Conservation (phyloP, 257 asterid species). For the Solanum sejunctum region DNA sequence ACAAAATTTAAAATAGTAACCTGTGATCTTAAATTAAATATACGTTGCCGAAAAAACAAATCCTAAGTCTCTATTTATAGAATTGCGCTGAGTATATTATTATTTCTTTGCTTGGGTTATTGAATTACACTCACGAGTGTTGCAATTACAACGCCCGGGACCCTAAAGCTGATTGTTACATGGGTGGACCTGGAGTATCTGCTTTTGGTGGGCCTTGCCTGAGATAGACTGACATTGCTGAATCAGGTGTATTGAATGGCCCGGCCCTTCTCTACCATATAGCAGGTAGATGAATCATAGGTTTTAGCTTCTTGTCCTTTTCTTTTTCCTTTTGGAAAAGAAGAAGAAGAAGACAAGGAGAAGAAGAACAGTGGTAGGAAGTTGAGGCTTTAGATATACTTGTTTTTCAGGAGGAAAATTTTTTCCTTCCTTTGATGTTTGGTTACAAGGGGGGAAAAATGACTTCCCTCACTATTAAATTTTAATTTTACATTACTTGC, state of each 20-base stretch:
- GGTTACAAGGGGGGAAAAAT: neutral
- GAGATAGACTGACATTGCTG: constrained; percentile 32
- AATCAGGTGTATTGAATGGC: constrained; percentile 2
- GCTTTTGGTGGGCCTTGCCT: constrained; percentile 39
- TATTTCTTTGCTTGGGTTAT: too few species aligned
- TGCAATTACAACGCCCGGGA: constrained; percentile 79
- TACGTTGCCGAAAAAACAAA: too few species aligned
- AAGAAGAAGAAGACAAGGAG: too few species aligned
- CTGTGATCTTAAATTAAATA: too few species aligned
- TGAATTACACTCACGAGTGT: constrained; percentile 42
- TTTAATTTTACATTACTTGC: too few species aligned
- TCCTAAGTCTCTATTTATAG: too few species aligned
- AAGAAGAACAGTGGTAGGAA: neutral
- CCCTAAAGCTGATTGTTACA: constrained; percentile 26
- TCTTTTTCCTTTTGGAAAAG: neutral
- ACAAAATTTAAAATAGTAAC: too few species aligned
- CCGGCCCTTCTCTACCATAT: neutral
- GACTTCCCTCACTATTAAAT: too few species aligned
- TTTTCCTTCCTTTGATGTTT: neutral
- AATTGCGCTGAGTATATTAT: too few species aligned
- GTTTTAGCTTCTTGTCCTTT: neutral
- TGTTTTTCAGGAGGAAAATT: neutral
- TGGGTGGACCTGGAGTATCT: constrained; percentile 54
- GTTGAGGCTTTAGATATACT: neutral
- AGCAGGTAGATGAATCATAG: neutral